phyloP scores from a whole-genome alignment of 139 green algal genomes.

The Chlamydomonas asymmetrica region DNA sequence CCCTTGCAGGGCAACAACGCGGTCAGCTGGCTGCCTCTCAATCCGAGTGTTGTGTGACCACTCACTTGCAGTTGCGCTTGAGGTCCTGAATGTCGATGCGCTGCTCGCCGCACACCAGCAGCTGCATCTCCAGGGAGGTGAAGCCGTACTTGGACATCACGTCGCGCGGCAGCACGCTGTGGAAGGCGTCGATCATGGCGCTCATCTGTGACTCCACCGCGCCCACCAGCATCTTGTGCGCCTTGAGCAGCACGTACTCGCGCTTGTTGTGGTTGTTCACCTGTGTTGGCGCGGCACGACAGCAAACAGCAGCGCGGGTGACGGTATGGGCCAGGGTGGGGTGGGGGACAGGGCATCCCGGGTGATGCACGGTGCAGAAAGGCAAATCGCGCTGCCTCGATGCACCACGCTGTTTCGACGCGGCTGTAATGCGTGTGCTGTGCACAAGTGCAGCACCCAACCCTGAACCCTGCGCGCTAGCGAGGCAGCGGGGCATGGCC shows the following conservation, averaged over 20 bases:
- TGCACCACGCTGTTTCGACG: too few relatives aligned
- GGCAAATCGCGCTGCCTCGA: too few relatives aligned
- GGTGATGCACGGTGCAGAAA: too few relatives aligned
- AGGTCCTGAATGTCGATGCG: slow-evolving; percentile 52
- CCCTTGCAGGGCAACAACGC: too few relatives aligned
- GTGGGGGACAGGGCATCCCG: too few relatives aligned
- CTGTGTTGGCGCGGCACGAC: neutral
- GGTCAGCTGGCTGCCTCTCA: too few relatives aligned
- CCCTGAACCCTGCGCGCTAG: too few relatives aligned
- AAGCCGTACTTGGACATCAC: slow-evolving; percentile 75
- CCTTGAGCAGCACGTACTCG: slow-evolving; percentile 69
- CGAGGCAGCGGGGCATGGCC: too few relatives aligned
- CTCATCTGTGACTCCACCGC: slow-evolving; percentile 63
- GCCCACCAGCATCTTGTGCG: slow-evolving; percentile 66
- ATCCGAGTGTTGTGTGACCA: too few relatives aligned
- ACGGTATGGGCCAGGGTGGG: too few relatives aligned
- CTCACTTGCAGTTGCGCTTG: slow-evolving; percentile 48
- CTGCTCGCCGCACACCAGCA: slow-evolving; percentile 66
- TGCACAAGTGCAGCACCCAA: too few relatives aligned
- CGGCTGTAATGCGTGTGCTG: too few relatives aligned
- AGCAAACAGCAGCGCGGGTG: neutral
- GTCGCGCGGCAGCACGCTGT: slow-evolving; percentile 57
- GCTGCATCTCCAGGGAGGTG: slow-evolving; percentile 75
- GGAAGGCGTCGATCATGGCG: slow-evolving; percentile 63
- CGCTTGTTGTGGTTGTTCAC: slow-evolving; percentile 63